Percentiles rank a stretch among this genome's conserved stretches.
phyloP scores from a whole-genome alignment of 75 land plant genomes.

The Picea glauca region DNA sequence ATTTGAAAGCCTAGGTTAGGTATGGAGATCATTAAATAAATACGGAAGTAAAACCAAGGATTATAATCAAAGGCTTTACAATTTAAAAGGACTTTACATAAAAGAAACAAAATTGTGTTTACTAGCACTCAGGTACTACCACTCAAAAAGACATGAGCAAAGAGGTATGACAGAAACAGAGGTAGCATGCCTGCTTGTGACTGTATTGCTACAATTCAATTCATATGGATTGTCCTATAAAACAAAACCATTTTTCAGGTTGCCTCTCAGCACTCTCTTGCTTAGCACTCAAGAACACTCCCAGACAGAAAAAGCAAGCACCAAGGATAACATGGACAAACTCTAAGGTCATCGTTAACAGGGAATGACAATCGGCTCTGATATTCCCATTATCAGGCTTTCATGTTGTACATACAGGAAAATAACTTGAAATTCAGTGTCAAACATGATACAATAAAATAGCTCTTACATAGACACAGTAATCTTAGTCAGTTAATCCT shows the following conservation, averaged over 20 bases:
- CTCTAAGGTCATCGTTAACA: neutral
- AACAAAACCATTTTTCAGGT: neutral
- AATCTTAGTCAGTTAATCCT: no score
- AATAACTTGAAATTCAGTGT: neutral
- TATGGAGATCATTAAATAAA: neutral
- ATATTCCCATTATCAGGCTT: neutral
- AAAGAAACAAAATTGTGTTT: neutral
- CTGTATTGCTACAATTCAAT: neutral
- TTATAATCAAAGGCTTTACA: neutral
- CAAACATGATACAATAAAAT: neutral
- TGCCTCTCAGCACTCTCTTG: neutral
- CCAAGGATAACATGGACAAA: neutral
- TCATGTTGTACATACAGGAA: neutral
- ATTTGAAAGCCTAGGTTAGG: neutral
- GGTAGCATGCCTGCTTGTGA: neutral
- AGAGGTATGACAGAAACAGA: neutral
- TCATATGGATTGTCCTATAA: neutral
- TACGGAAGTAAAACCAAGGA: neutral
- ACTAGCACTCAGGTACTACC: neutral
- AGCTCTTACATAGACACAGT: neutral
- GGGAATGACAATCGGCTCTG: neutral
- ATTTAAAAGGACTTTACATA: neutral
- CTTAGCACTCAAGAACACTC: neutral
- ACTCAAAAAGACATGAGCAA: neutral
- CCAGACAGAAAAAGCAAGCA: neutral